Conservation (phyloP, 306 rosid species). For the Inga oerstediana region DNA sequence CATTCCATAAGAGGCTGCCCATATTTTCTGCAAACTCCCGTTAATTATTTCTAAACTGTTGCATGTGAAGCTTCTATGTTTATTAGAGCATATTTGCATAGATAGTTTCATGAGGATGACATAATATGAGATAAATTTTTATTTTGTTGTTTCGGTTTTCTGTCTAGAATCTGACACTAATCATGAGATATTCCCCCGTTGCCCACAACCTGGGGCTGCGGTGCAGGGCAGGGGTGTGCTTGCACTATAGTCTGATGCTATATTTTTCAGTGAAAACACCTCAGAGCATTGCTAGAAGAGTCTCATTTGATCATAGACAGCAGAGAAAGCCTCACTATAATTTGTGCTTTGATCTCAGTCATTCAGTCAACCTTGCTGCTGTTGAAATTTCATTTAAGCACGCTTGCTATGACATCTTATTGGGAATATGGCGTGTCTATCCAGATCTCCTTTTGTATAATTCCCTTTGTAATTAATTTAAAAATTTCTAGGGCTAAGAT, state of each 20-base stretch:
- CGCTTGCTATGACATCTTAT: neutral
- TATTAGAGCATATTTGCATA: conserved; percentile 7
- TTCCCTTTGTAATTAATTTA: neutral
- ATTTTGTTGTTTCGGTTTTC: neutral
- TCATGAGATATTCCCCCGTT: neutral
- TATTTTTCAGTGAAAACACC: neutral
- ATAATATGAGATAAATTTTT: neutral
- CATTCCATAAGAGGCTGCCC: conserved; percentile 18
- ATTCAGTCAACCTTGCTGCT: neutral
- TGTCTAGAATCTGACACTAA: neutral
- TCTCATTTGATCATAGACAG: neutral
- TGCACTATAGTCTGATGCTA: neutral
- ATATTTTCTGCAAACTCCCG: conserved; percentile 7
- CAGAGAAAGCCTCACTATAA: neutral
- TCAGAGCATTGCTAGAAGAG: neutral
- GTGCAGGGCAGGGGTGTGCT: neutral
- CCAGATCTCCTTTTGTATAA: neutral
- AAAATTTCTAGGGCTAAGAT: neutral
- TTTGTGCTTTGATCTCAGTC: neutral
- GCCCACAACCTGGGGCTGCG: neutral
- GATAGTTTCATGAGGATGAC: neutral
- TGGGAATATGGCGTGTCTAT: neutral
- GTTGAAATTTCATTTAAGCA: neutral
- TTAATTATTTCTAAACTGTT: conserved; percentile 28
- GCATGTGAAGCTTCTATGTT: conserved; percentile 20